These are phyloP conservation scores for Potentilla sterilis DNA, from an alignment of 306 rosid species.

Conservation along the genomic window DNA sequence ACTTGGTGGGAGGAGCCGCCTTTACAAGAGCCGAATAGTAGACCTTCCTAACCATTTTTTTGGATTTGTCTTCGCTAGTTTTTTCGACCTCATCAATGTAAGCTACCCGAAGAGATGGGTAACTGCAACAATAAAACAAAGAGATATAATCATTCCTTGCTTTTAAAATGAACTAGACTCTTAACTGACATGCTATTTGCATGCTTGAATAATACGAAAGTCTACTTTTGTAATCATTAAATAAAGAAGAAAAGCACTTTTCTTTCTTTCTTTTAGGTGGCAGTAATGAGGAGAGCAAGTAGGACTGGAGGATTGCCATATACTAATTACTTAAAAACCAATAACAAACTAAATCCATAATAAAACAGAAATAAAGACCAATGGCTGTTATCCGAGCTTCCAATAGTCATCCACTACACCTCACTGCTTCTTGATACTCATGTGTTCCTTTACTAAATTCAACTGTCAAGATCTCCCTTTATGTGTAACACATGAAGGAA, in stretches of 20 bases:
- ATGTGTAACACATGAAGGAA: not conserved
- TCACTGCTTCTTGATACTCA: not conserved
- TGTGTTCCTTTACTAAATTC: not conserved
- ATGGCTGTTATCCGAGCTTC: not conserved
- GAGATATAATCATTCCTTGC: slow-evolving; percentile 21
- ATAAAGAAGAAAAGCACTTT: not conserved
- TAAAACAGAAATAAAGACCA: not conserved
- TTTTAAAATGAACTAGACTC: slow-evolving; percentile 13
- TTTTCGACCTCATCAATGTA: slow-evolving; percentile 96
- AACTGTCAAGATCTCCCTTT: not conserved
- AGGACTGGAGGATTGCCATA: not conserved
- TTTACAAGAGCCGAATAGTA: slow-evolving; percentile 85
- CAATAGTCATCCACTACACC: not conserved
- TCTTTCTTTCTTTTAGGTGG: not conserved
- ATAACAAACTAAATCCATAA: not conserved
- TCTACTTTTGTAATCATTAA: not conserved
- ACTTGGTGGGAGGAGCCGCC: slow-evolving; percentile 73
- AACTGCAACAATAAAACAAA: slow-evolving; percentile 44
- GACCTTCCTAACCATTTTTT: slow-evolving; percentile 61
- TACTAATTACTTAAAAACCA: not conserved
- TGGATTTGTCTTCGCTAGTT: slow-evolving; percentile 52
- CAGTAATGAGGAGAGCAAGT: not conserved
- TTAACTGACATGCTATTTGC: not conserved
- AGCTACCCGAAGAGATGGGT: slow-evolving; percentile 93
- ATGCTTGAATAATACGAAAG: not conserved